These are phyloP conservation scores for Backusella morwellensis DNA, from an alignment of 192 early-diverging fungal genomes.

Conservation along the genomic window DNA sequence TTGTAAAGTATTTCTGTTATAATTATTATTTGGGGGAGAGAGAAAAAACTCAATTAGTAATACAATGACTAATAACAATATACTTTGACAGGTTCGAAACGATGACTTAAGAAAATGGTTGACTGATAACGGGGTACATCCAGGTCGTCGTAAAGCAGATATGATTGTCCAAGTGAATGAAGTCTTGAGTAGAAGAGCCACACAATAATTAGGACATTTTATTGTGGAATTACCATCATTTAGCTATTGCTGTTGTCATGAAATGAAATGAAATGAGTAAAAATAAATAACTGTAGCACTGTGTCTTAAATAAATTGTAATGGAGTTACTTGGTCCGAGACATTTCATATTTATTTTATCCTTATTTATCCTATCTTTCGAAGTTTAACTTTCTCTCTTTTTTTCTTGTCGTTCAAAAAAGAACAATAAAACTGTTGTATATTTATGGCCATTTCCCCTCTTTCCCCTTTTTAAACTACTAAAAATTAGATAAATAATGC, in stretches of 20 bases:
- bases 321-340: not conserved
- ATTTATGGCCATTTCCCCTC: not conserved
- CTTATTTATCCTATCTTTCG: not conserved
- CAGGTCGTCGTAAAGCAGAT: not conserved
- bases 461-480: not conserved
- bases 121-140: not conserved
- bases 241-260: not conserved
- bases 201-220: not conserved
- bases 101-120: not conserved
- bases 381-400: not conserved
- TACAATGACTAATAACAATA: not conserved
- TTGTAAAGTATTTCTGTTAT: not conserved
- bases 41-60: not conserved
- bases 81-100: not conserved
- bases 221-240: not conserved
- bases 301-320: not conserved
- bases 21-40: not conserved
- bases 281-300: not conserved
- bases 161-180: not conserved
- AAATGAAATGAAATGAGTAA: not conserved
- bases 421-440: not conserved
- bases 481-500: not conserved
- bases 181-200: not conserved
- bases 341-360: not conserved
- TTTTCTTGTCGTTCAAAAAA: not conserved